Base-by-base conservation (phyloP, 768 basidiomycete species). In the Leccinum longicurvipes region DNA sequence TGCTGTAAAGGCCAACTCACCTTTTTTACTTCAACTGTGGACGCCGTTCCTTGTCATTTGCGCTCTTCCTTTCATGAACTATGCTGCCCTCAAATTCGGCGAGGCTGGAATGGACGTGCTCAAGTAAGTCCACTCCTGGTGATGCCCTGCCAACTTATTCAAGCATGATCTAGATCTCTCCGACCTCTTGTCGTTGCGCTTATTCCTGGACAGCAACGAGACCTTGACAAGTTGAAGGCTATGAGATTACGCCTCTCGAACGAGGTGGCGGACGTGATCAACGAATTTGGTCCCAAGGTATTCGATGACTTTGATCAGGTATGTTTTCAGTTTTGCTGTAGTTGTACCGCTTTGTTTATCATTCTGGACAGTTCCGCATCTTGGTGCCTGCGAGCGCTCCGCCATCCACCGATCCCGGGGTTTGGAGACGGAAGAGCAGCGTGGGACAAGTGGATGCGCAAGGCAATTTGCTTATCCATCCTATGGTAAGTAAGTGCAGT, bases 61-160 rank as follows among this genome's bases (percentile, higher is more conserved):
- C 19, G 76, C 84, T 2, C 72, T 98, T 28, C 96, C 96, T 14
- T 83, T 91, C 70, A 87, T 96, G 77, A 94, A 91, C 54, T 91
- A 89, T 65, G 91, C 93, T 6, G 92, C 96, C 6, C 81, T 98
- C 51, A 96, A 97, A 72, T 98, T 98, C 65, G 96, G 96, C 42
- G 96, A 98, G 70, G 96, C 95, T 31, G 96, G 95, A 23, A 87
- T 97, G 84, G 96, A 98, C 65, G 93, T 98, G 25, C 78, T 94
- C 52, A 98, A 98, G 94, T 95, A 63, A 62, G 89, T 74, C n/a
- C 48, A 47, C 29, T n/a, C 19, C 10, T 48, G 17, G 31, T 19
- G 50, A 27, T 24, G 3, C 15, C 27, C 32, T 15, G 29, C 47
- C 28, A 49, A 50, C 51, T 55, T 10, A 48, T 58, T 48, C 53